Evolutionary conservation across 495 filamentous ascomycete genomes (phyloP).

Genomic region (Trichoderma reesei): DNA sequence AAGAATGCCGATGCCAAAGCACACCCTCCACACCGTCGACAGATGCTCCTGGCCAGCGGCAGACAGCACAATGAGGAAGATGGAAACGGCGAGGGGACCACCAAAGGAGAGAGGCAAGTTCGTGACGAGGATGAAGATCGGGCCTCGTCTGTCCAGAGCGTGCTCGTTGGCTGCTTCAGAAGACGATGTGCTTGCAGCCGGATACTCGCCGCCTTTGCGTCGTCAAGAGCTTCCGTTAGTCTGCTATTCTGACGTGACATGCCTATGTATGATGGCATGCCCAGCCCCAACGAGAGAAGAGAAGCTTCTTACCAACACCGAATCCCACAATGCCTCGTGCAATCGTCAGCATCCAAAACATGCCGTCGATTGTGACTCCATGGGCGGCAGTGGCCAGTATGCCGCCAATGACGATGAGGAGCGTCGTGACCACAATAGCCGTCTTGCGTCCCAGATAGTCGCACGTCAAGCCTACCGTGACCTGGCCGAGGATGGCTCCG

Average conservation of each 20-base stretch:
- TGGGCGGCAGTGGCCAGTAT: neutral
- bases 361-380: neutral
- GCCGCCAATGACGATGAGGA: neutral
- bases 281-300: neutral
- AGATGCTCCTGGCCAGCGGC: neutral
- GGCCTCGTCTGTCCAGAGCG: neutral
- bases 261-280: neutral
- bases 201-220: neutral
- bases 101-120: neutral
- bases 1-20: neutral
- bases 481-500: neutral
- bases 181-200: neutral
- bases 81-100: neutral
- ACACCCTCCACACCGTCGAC: slow-evolving; percentile 3
- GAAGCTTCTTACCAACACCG: slow-evolving; percentile 2
- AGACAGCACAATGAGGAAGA: neutral
- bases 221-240: too few species aligned
- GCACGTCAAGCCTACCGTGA: neutral
- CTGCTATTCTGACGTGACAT: neutral
- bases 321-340: slow-evolving; percentile 4
- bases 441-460: neutral
- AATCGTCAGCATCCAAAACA: neutral
- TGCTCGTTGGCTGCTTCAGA: neutral
- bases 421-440: neutral
- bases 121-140: neutral